These are phyloP conservation scores for Trichodelitschia bisporula DNA, from an alignment of 495 filamentous ascomycete species.

Conservation along the genomic window DNA sequence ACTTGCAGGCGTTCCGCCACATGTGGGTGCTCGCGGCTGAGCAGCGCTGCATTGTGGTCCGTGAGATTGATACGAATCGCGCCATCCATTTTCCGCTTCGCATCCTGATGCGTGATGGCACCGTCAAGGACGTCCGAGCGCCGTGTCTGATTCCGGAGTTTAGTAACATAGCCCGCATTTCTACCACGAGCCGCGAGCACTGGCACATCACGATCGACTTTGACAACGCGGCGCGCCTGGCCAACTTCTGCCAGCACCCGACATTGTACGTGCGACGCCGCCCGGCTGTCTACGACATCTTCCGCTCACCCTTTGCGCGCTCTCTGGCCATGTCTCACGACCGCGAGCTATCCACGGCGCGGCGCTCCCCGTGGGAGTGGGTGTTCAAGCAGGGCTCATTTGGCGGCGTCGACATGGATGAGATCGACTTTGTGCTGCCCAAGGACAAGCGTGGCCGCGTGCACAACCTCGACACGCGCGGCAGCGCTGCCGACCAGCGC, in stretches of 20 bases:
- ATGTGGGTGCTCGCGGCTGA: conserved; percentile 93
- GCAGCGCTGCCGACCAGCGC: too few species aligned
- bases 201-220: conserved; percentile 78
- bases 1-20: conserved; percentile 91
- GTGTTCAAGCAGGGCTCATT: too few species aligned
- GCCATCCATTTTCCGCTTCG: conserved; percentile 48
- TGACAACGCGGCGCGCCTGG: conserved; percentile 34
- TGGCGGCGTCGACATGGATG: too few species aligned
- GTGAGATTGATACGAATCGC: conserved; percentile 59
- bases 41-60: conserved; percentile 60
- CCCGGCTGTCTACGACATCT: too few species aligned
- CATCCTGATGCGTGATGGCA: neutral
- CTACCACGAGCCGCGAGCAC: conserved; percentile 44
- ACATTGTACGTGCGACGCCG: conserved; percentile 63
- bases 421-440: too few species aligned
- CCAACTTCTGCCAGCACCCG: conserved; percentile 49
- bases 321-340: too few species aligned
- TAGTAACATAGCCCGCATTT: conserved; percentile 35
- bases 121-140: conserved; percentile 4
- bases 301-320: too few species aligned
- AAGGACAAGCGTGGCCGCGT: too few species aligned
- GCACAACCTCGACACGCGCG: too few species aligned
- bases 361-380: too few species aligned
- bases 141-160: conserved; percentile 76
- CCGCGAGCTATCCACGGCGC: too few species aligned